Conservation (phyloP, 2,329 filamentous ascomycete species). For the Bisporella sp. region DNA sequence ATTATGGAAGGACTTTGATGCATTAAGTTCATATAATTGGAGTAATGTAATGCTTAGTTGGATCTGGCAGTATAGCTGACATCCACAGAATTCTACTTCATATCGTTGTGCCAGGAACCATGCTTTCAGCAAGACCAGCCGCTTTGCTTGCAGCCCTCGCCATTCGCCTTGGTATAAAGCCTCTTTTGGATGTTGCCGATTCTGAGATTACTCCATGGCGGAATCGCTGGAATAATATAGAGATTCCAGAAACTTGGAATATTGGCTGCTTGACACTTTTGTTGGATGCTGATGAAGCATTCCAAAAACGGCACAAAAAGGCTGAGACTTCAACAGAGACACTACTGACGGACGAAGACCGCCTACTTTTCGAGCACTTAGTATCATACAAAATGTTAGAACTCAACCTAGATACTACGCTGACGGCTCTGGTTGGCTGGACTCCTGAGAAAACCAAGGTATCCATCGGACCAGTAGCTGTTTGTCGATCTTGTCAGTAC, state of each 20-base stretch:
- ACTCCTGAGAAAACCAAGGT: constrained; percentile 12
- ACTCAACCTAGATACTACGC: constrained; percentile 12
- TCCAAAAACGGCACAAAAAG: constrained; percentile 3
- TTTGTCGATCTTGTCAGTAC: constrained; percentile 10
- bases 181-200: constrained; percentile 10
- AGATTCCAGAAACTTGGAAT: constrained; percentile 16
- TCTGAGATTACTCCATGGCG: constrained; percentile 11
- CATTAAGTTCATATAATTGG: too few species aligned
- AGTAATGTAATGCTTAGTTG: too few species aligned
- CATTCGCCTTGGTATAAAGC: constrained; percentile 12
- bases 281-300: constrained; percentile 12
- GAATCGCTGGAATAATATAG: constrained; percentile 11
- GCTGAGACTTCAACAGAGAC: background rate
- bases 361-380: constrained; percentile 8
- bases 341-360: constrained; percentile 4
- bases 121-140: constrained; percentile 13
- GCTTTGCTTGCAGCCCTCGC: constrained; percentile 15
- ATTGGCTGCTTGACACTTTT: constrained; percentile 10
- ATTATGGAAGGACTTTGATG: too few species aligned
- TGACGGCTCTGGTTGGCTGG: constrained; percentile 11
- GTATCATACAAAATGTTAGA: constrained; percentile 15
- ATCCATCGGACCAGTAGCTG: constrained; percentile 10
- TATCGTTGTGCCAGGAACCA: constrained; percentile 16
- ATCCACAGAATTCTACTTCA: constrained; percentile 9
- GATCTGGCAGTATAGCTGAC: too few species aligned